A percentile compares a stretch with the other conserved stretches of the same genome.
These are phyloP conservation scores for Botryosphaeria dothidea DNA, from an alignment of 2,329 filamentous ascomycete genomes.

Conservation along the genomic window DNA sequence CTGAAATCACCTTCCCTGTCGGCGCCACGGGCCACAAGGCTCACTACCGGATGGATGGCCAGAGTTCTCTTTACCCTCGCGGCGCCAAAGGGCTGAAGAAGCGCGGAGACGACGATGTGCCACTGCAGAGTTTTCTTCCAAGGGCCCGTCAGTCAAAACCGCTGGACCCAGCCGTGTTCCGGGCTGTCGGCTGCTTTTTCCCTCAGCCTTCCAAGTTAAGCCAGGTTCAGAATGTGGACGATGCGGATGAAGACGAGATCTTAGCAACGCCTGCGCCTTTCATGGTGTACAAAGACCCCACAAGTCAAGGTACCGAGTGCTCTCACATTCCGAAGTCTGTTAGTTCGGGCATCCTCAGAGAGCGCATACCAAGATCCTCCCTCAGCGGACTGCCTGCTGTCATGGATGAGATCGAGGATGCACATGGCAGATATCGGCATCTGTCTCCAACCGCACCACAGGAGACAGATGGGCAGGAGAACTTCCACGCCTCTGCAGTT, in stretches of 20 bases:
- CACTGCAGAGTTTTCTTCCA: background rate
- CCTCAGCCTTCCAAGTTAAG: background rate
- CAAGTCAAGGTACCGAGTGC: background rate
- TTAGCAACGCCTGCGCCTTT: too few relatives aligned
- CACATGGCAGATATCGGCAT: background rate
- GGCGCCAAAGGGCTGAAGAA: constrained; percentile 7
- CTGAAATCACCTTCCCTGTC: too few relatives aligned
- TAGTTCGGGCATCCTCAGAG: too few relatives aligned
- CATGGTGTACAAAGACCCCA: background rate
- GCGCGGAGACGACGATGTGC: background rate
- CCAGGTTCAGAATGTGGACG: background rate
- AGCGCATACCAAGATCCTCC: too few relatives aligned
- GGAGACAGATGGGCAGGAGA: too few relatives aligned
- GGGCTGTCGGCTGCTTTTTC: background rate
- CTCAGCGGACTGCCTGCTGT: too few relatives aligned
- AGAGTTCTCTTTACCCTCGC: background rate
- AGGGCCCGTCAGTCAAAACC: background rate
- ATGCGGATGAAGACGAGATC: too few relatives aligned
- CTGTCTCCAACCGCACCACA: too few relatives aligned
- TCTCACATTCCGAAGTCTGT: too few relatives aligned
- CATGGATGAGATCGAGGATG: too few relatives aligned
- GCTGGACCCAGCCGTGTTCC: background rate
- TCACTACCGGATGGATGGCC: too few relatives aligned
- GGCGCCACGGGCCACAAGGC: too few relatives aligned
- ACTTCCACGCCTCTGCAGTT: background rate